These are phyloP conservation scores for Erythrophleum fordii DNA, from an alignment of 306 rosid species.

Conservation along the genomic window DNA sequence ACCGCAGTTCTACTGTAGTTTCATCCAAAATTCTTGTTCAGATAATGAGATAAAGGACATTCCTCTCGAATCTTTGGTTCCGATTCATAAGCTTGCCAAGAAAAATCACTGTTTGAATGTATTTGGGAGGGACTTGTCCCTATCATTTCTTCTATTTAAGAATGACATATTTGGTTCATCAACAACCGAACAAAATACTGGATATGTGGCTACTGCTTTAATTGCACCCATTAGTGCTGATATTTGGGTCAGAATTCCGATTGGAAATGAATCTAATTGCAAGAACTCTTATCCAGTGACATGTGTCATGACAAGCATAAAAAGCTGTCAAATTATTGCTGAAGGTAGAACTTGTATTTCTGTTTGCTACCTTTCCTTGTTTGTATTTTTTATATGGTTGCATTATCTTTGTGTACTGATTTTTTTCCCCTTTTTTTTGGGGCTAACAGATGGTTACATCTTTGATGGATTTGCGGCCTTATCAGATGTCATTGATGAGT, in stretches of 20 bases:
- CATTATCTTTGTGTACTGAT: conserved; percentile 31
- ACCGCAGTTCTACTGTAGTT: conserved; percentile 66
- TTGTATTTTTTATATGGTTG: conserved; percentile 20
- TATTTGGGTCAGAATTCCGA: conserved; percentile 85
- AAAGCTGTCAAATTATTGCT: conserved; percentile 65
- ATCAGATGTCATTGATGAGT: conserved; percentile 56
- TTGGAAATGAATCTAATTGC: conserved; percentile 44
- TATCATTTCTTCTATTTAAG: conserved; percentile 60
- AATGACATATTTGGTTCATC: conserved; percentile 49
- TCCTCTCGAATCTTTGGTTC: conserved; percentile 62
- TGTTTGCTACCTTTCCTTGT: conserved; percentile 18
- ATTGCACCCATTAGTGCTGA: conserved; percentile 74
- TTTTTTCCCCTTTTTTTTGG: neutral
- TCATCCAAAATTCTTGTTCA: conserved; percentile 49
- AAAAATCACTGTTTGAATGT: conserved; percentile 68
- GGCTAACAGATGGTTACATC: conserved; percentile 56
- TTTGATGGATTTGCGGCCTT: conserved; percentile 72
- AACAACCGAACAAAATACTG: conserved; percentile 43
- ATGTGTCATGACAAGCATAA: conserved; percentile 63
- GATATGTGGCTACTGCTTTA: conserved; percentile 48
- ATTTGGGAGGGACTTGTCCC: conserved; percentile 67
- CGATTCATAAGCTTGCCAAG: conserved; percentile 62
- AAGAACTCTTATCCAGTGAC: conserved; percentile 44
- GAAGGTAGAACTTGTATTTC: conserved; percentile 64
- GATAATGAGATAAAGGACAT: conserved; percentile 54